Percentiles rank a stretch among this genome's conserved stretches.
Conservation (phyloP, 2,329 filamentous ascomycete species). For the Lizonia empirigonia region DNA sequence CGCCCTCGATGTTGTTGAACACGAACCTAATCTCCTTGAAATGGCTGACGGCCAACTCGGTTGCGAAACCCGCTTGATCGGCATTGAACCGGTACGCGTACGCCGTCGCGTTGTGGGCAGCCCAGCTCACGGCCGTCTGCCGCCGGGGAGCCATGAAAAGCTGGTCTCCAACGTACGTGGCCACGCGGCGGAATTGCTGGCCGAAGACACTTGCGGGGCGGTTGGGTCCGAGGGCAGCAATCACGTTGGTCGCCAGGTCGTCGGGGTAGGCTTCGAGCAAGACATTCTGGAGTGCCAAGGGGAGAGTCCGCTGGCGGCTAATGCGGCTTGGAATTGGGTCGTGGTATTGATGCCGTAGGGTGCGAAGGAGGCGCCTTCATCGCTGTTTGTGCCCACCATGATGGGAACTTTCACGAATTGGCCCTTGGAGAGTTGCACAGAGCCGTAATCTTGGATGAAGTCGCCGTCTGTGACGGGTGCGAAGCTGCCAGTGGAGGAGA, state of each 20-base stretch:
- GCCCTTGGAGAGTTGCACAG: conserved; percentile 59
- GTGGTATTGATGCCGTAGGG: conserved; percentile 60
- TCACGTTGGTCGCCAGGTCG: conserved; percentile 19
- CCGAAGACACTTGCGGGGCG: conserved; percentile 22
- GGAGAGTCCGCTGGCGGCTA: conserved; percentile 14
- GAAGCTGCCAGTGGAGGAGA: conserved; percentile 39
- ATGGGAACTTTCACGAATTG: conserved; percentile 67
- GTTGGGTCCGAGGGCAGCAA: conserved; percentile 17
- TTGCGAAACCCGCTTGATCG: conserved; percentile 45
- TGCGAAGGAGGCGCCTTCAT: conserved; percentile 65
- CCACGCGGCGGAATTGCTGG: conserved; percentile 57
- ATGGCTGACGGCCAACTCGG: conserved; percentile 53
- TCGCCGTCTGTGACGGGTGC: conserved; percentile 60
- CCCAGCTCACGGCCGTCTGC: conserved; percentile 55
- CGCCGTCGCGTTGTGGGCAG: conserved; percentile 52
- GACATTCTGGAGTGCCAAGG: background rate
- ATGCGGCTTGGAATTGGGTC: conserved; percentile 52
- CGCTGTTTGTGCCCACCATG: conserved; percentile 65
- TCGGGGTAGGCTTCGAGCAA: conserved; percentile 27
- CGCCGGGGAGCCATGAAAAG: conserved; percentile 61
- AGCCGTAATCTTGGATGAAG: conserved; percentile 58
- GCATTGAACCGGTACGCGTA: conserved; percentile 67
- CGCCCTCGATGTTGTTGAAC: conserved; percentile 49
- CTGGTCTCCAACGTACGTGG: conserved; percentile 57
- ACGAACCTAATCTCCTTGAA: conserved; percentile 55